Evolutionary conservation across 371 early-diverging fungal genomes (phyloP).

Genomic region (Mortierella polycephala): DNA sequence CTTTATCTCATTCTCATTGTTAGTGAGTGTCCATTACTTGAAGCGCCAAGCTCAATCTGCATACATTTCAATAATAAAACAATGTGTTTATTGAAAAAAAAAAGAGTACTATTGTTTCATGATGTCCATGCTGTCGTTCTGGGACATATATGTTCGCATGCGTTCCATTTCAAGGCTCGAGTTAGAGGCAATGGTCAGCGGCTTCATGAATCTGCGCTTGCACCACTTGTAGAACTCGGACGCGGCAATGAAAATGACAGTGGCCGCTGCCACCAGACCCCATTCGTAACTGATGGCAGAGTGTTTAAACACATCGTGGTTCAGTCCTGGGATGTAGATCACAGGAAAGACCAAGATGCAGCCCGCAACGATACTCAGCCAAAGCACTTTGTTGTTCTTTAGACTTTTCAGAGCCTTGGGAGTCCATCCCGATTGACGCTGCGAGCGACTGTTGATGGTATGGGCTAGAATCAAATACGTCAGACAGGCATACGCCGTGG

Average conservation of each 20-base stretch:
- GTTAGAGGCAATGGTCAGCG: background rate
- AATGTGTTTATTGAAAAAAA: no score
- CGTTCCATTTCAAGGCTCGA: conserved; percentile 15
- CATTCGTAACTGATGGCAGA: conserved; percentile 77
- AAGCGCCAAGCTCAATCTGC: no score
- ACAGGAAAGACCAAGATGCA: conserved; percentile 64
- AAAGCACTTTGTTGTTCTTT: conserved; percentile 67
- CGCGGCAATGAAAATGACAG: conserved; percentile 64
- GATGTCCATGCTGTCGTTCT: conserved; percentile 6
- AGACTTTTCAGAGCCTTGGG: conserved; percentile 54
- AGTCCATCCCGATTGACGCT: conserved; percentile 70
- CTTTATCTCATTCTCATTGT: no score
- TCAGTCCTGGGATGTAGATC: conserved; percentile 76
- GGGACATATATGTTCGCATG: conserved; percentile 19
- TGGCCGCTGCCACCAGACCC: conserved; percentile 71
- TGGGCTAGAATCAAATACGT: conserved; percentile 74
- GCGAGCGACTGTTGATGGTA: conserved; percentile 76
- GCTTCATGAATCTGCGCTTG: conserved; percentile 27
- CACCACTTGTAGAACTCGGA: conserved; percentile 64
- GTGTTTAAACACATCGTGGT: conserved; percentile 74
- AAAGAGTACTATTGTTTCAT: conserved; percentile 7
- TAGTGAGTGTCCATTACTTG: no score
- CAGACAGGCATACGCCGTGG: conserved; percentile 73
- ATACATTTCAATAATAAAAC: no score
- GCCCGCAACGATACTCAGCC: conserved; percentile 63